Conservation (phyloP, 495 filamentous ascomycete genomes). For the Extremus antarcticus region DNA sequence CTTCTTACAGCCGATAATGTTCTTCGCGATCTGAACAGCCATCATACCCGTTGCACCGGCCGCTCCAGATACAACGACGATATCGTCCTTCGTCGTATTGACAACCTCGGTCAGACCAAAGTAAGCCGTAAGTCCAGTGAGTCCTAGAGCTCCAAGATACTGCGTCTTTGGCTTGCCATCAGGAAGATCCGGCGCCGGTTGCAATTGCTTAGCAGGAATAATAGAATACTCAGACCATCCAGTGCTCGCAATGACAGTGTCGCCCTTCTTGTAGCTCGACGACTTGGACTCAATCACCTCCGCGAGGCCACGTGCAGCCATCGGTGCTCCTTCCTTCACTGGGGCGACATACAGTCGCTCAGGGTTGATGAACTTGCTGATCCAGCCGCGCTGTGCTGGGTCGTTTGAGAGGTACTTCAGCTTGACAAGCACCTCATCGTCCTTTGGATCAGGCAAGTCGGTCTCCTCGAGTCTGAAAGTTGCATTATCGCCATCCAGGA, state of each 20-base stretch:
- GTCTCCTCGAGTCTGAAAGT: constrained; percentile 38
- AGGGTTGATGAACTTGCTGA: constrained; percentile 41
- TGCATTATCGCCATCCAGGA: constrained; percentile 37
- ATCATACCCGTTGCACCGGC: constrained; percentile 62
- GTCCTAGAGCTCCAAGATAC: constrained; percentile 41
- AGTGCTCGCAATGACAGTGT: constrained; percentile 31
- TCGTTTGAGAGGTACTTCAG: constrained; percentile 64
- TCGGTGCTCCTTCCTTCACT: constrained; percentile 52
- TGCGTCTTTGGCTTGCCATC: constrained; percentile 32
- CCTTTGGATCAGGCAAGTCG: constrained; percentile 39
- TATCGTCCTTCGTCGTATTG: constrained; percentile 29
- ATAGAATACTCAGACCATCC: constrained; percentile 45
- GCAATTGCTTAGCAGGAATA: constrained; percentile 26
- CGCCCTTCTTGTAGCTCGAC: constrained; percentile 28
- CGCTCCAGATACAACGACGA: constrained; percentile 40
- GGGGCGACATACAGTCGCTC: constrained; percentile 54
- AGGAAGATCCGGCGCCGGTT: constrained; percentile 18
- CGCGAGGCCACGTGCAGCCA: constrained; percentile 52
- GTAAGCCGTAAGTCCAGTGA: constrained; percentile 42
- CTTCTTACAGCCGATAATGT: constrained; percentile 41
- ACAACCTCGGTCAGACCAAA: constrained; percentile 39
- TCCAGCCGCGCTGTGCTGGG: constrained; percentile 72
- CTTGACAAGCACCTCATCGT: constrained; percentile 55
- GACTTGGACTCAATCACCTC: constrained; percentile 41
- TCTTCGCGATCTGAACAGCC: constrained; percentile 46